These are phyloP conservation scores for Aureobasidium lini DNA, from an alignment of 2,329 filamentous ascomycete genomes.

Conservation along the genomic window DNA sequence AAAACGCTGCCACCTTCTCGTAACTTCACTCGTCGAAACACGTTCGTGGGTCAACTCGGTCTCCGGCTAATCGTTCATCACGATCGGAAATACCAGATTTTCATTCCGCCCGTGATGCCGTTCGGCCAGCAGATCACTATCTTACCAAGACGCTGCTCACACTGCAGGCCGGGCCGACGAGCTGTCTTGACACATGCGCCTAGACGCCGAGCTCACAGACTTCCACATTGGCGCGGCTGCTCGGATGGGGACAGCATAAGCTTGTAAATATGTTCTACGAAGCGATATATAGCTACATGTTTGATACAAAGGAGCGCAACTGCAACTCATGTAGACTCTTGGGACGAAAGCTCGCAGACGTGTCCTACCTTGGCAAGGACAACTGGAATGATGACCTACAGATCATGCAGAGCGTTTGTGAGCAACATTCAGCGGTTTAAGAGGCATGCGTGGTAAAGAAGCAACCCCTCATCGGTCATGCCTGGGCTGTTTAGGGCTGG, in stretches of 20 bases:
- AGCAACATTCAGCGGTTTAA: background rate
- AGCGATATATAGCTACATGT: too few relatives aligned
- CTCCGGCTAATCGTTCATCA: background rate
- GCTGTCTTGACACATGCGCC: slow-evolving; percentile 5
- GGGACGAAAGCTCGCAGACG: too few relatives aligned
- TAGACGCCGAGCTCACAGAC: background rate
- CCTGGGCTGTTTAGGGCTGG: background rate
- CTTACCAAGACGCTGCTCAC: background rate
- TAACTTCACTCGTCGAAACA: background rate
- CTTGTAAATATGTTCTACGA: background rate
- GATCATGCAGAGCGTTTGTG: background rate
- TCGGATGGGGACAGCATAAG: background rate
- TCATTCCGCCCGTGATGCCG: background rate
- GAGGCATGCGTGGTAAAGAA: background rate
- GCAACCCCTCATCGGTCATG: background rate
- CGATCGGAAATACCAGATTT: background rate
- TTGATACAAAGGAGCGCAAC: too few relatives aligned
- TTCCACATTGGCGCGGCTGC: background rate
- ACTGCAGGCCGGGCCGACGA: background rate
- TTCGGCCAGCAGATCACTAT: background rate
- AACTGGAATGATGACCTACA: background rate
- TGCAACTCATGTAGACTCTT: too few relatives aligned
- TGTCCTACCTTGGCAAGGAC: background rate
- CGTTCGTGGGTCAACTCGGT: background rate
- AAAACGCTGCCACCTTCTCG: background rate